Percentiles rank a stretch among this genome's conserved stretches.
These are phyloP conservation scores for Entomortierella beljakovae DNA, from an alignment of 192 early-diverging fungal species.

Conservation along the genomic window DNA sequence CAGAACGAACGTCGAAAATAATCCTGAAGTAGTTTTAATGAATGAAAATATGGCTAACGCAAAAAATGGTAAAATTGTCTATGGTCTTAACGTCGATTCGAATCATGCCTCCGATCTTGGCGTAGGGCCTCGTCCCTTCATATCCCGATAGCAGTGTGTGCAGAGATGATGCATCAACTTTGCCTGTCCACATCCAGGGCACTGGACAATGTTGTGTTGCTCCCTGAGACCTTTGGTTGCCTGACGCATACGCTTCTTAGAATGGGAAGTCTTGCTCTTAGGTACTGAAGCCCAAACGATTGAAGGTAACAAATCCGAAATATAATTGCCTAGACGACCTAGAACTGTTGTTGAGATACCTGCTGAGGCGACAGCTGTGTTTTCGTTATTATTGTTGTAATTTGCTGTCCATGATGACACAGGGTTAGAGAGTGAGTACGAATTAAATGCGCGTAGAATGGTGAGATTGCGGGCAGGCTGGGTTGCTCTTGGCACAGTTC, in stretches of 20 bases:
- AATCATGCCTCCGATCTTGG: constrained; percentile 25
- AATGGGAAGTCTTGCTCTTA: constrained; percentile 93
- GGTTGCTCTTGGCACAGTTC: constrained; percentile 23
- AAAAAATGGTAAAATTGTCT: not conserved
- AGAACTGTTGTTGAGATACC: constrained; percentile 34
- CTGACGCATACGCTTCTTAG: constrained; percentile 89
- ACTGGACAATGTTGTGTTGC: constrained; percentile 75
- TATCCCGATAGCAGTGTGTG: constrained; percentile 75
- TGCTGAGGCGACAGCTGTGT: not conserved
- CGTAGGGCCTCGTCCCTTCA: constrained; percentile 60
- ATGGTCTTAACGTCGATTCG: not conserved
- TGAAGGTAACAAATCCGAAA: constrained; percentile 48
- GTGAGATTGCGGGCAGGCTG: constrained; percentile 22
- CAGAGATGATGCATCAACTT: constrained; percentile 86
- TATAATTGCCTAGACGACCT: constrained; percentile 48
- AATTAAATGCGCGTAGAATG: constrained; percentile 31
- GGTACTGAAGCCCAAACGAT: constrained; percentile 73
- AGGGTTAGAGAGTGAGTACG: constrained; percentile 14
- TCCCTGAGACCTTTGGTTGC: constrained; percentile 82
- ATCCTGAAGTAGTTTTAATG: not conserved
- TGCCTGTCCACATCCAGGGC: constrained; percentile 80
- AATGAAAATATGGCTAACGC: not conserved
- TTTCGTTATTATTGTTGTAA: not conserved
- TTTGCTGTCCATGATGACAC: not conserved
- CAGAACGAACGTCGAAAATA: too few relatives aligned